phyloP scores from a whole-genome alignment of 495 filamentous ascomycete genomes.

The Aspergillus conjunctus region DNA sequence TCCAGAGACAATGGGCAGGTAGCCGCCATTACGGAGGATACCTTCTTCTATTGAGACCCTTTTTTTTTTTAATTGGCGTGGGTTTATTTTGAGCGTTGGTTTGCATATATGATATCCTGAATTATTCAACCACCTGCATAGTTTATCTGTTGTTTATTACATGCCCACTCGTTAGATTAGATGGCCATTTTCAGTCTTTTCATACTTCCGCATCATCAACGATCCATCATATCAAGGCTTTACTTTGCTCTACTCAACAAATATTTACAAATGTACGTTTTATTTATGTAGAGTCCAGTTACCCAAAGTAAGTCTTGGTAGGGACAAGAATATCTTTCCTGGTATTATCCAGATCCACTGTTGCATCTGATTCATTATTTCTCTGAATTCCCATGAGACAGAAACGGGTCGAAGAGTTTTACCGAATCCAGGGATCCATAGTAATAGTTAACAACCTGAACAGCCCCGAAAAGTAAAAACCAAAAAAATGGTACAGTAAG shows the following conservation, averaged over 20 bases:
- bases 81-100: background rate
- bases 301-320: background rate
- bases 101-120: constrained; percentile 4
- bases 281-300: background rate
- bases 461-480: background rate
- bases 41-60: background rate
- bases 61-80: background rate
- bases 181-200: background rate
- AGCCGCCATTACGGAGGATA: no score
- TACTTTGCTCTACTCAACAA: background rate
- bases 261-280: background rate
- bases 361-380: background rate
- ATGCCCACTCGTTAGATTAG: background rate
- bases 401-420: background rate
- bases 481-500: background rate
- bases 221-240: background rate
- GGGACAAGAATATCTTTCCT: background rate
- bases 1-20: background rate
- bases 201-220: background rate
- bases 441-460: background rate
- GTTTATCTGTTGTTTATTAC: background rate
- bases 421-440: background rate
- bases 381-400: background rate
- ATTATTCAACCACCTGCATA: background rate
- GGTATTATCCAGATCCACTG: background rate